Base-by-base conservation (phyloP, 1,139 yeast species). In the Taphrina confusa region DNA sequence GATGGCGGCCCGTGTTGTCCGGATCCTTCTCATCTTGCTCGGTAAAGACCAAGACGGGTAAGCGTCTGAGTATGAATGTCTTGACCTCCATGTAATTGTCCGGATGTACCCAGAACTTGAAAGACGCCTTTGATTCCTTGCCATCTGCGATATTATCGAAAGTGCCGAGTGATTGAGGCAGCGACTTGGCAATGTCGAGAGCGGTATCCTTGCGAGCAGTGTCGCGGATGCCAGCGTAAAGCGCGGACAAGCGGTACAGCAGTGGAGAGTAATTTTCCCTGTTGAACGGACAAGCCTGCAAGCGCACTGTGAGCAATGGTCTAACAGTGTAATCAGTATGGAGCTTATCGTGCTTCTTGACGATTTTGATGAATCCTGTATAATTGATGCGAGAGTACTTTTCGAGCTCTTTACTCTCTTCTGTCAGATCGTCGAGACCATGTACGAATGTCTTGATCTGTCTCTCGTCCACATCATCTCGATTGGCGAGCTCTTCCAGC, bases 71-170 rank as follows among this genome's bases (percentile, higher is more conserved):
- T 66, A 92, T 88, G 65, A 90, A 84, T 23, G 97, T 89, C 75
- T 92, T 92, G 62, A 90, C 96, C 74, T 92, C 97, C 96, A 91
- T 91, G 71, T 91, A 77, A 72, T 92, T 90, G 69, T 92, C 98
- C 14, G 92, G 92, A 71, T 92, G 97, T 55, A 92, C 80, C 98
- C 98, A 92, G 73, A 91, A 91, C 74, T 89, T 89, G 74, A 85
- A 84, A 25, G 89, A 84, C 68, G 54, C 87, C 88, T 72, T 78
- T 87, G 58, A 44, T 11, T 59, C 55, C 54, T 37, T 45, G 54
- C 37, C 65, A 37, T 64, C 59, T 12, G 66, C 64, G 49, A 57
- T 22, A 57, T 50, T 28, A 46, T 44, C 49, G 57, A 28, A 44
- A 2, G 51, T 44, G 14, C 47, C 47, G 4, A 57, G 46, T 9